These are phyloP conservation scores for Fistulifera solaris DNA, from an alignment of 108 stramenopile genomes.

Conservation along the genomic window DNA sequence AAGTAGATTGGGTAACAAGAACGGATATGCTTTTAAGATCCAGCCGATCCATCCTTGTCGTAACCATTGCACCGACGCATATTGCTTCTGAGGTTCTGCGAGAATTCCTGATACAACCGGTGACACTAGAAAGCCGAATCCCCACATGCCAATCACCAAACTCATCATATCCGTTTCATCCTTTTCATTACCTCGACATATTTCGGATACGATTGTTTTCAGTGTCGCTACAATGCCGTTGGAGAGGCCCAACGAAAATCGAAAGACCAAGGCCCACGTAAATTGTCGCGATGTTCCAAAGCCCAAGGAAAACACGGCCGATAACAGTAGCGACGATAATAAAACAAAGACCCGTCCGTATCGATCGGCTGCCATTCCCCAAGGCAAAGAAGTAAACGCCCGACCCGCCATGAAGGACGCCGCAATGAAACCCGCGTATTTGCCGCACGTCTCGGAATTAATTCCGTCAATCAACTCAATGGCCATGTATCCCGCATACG, in stretches of 20 bases:
- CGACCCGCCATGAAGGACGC: slow-evolving; percentile 65
- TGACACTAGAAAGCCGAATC: slow-evolving; percentile 44
- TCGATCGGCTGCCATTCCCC: slow-evolving; percentile 50
- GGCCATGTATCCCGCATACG: slow-evolving; percentile 59
- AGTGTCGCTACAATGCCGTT: slow-evolving; percentile 46
- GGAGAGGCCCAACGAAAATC: slow-evolving; percentile 39
- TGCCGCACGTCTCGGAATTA: slow-evolving; percentile 41
- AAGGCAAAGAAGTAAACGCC: slow-evolving; percentile 32
- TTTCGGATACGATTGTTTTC: slow-evolving; percentile 49
- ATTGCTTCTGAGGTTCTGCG: slow-evolving; percentile 43
- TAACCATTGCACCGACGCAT: slow-evolving; percentile 11
- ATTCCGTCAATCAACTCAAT: slow-evolving; percentile 29
- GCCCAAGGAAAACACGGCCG: slow-evolving; percentile 33
- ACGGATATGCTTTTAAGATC: slow-evolving; percentile 34
- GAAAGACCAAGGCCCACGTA: slow-evolving; percentile 26
- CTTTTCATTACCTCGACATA: slow-evolving; percentile 30
- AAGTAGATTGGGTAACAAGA: slow-evolving; percentile 40
- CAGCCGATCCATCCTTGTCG: slow-evolving; percentile 7
- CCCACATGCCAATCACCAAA: slow-evolving; percentile 42
- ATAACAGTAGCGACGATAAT: slow-evolving; percentile 25
- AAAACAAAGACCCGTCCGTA: slow-evolving; percentile 56
- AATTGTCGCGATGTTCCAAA: slow-evolving; percentile 55
- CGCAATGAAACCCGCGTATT: slow-evolving; percentile 56
- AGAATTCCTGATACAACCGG: slow-evolving; percentile 52
- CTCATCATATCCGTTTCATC: slow-evolving; percentile 43